A percentile compares a stretch with the other conserved stretches of the same genome.
Conservation (phyloP, 257 asterid genomes). For the Cinchona pubescens region DNA sequence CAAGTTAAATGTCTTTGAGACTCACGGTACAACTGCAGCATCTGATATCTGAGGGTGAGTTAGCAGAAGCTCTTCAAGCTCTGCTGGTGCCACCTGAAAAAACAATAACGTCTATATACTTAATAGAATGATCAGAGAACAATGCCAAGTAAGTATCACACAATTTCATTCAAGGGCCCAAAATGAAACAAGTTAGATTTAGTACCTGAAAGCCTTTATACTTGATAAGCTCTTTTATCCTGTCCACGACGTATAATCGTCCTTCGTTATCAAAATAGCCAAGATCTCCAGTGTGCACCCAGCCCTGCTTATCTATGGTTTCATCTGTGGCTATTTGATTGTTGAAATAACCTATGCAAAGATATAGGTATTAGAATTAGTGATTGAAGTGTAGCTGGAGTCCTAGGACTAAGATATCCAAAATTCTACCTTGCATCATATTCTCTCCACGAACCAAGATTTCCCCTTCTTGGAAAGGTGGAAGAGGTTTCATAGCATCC, state of each 20-base stretch:
- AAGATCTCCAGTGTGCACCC: slow-evolving; percentile 49
- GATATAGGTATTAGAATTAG: background rate
- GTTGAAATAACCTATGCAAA: slow-evolving; percentile 32
- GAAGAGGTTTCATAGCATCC: slow-evolving; percentile 24
- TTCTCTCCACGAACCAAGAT: slow-evolving; percentile 32
- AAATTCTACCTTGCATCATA: slow-evolving; percentile 34
- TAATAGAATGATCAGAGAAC: background rate
- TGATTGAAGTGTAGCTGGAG: background rate
- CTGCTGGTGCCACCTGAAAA: slow-evolving; percentile 44
- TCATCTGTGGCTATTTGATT: slow-evolving; percentile 31
- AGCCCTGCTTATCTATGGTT: slow-evolving; percentile 31
- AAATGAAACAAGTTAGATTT: background rate
- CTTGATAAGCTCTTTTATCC: slow-evolving; percentile 43
- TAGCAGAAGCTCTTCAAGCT: slow-evolving; percentile 49
- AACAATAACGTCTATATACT: background rate
- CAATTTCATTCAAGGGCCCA: background rate
- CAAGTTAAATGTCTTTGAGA: too few species aligned
- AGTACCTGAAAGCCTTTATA: slow-evolving; percentile 45
- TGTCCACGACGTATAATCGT: slow-evolving; percentile 35
- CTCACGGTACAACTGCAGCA: slow-evolving; percentile 43
- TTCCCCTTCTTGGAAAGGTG: slow-evolving; percentile 36
- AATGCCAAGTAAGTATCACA: too few species aligned
- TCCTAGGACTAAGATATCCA: background rate
- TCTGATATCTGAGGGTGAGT: slow-evolving; percentile 38
- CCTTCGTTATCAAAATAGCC: slow-evolving; percentile 48